These are phyloP conservation scores for Fusarium napiforme DNA, from an alignment of 2,329 filamentous ascomycete genomes.

Conservation along the genomic window DNA sequence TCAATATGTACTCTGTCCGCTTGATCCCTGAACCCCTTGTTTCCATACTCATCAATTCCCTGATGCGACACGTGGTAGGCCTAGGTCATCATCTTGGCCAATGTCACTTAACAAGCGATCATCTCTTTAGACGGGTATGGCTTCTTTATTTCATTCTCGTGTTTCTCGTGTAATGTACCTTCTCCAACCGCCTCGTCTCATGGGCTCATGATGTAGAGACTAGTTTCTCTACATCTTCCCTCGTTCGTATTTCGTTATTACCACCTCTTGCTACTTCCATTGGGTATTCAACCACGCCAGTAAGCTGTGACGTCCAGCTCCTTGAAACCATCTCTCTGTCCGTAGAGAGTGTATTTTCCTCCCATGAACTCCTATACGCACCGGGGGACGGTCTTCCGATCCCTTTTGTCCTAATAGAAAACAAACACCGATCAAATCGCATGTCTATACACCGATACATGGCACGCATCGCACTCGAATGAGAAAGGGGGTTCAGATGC, in stretches of 20 bases:
- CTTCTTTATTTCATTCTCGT: conserved; percentile 37
- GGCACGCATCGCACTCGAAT: background rate
- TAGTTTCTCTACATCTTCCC: conserved; percentile 19
- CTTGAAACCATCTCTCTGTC: conserved; percentile 13
- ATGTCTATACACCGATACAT: conserved; percentile 25
- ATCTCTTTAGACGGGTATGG: conserved; percentile 1
- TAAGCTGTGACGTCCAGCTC: conserved; percentile 15
- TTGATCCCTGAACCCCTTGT: background rate
- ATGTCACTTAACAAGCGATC: background rate
- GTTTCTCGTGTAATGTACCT: conserved; percentile 29
- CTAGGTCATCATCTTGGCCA: background rate
- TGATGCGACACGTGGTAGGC: background rate
- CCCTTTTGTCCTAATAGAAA: conserved; percentile 22
- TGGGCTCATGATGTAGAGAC: conserved; percentile 8
- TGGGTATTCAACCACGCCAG: conserved; percentile 35
- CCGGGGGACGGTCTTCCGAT: conserved; percentile 27
- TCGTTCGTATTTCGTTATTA: conserved; percentile 32
- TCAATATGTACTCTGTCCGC: background rate
- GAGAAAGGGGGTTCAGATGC: conserved; percentile 9
- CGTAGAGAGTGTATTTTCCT: conserved; percentile 9
- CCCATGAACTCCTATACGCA: conserved; percentile 39
- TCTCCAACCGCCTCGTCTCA: background rate
- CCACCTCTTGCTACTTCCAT: conserved; percentile 17
- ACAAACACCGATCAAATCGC: conserved; percentile 23
- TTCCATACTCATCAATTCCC: background rate